Evolutionary conservation across 208 protist species (phyloP).

Genomic region (Acanthamoeba healyi): DNA sequence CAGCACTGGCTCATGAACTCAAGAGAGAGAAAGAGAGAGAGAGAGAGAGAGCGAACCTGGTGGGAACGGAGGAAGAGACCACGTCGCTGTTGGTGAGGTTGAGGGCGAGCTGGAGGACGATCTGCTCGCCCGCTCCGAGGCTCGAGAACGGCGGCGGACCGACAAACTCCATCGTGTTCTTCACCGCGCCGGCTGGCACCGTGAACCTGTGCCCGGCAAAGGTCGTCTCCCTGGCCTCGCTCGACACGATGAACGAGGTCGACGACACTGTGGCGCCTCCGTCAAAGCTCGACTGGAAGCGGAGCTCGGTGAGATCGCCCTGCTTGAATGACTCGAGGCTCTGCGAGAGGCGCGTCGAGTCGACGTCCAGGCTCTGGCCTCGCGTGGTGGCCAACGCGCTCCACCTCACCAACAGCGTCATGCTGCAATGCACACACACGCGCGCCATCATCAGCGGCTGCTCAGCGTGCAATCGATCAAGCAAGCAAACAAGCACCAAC

Average conservation of each 20-base stretch:
- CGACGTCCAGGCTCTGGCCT: neutral
- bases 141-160: neutral
- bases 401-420: neutral
- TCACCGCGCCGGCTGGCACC: neutral
- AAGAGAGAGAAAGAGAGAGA: neutral
- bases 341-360: neutral
- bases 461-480: too few relatives aligned
- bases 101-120: neutral
- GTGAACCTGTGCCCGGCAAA: neutral
- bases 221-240: neutral
- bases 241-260: neutral
- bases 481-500: neutral
- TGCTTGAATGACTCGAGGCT: neutral
- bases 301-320: neutral
- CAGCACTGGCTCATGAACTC: too few relatives aligned
- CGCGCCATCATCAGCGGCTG: too few relatives aligned
- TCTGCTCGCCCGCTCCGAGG: neutral
- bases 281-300: neutral
- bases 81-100: neutral
- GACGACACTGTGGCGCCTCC: neutral
- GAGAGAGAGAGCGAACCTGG: neutral
- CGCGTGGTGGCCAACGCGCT: neutral
- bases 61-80: neutral
- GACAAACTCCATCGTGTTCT: neutral
- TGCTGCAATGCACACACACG: too few relatives aligned